phyloP scores from a whole-genome alignment of 257 asterid genomes.

The Fraxinus quadrangulata region DNA sequence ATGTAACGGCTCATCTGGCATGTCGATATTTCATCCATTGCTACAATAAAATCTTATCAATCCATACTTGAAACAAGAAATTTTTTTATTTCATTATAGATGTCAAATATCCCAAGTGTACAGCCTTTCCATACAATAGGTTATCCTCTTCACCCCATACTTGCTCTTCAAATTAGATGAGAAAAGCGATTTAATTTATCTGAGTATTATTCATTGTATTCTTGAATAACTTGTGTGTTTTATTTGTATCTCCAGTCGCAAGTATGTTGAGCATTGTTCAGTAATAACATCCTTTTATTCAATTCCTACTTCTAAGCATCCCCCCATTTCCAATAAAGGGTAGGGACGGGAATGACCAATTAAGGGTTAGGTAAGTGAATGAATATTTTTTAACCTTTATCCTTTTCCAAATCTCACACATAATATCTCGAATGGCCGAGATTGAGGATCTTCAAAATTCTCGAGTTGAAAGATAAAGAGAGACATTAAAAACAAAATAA shows the following conservation, averaged over 20 bases:
- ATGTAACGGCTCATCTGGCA: no score
- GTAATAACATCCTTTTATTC: constrained; percentile 89
- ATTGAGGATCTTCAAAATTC: no score
- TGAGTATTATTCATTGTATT: background rate
- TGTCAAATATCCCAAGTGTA: constrained; percentile 92
- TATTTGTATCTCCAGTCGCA: constrained; percentile 54
- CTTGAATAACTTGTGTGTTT: constrained; percentile 16
- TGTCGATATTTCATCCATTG: no score
- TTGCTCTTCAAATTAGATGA: constrained; percentile 91
- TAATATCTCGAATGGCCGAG: no score
- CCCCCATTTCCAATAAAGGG: constrained; percentile 70
- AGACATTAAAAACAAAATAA: no score
- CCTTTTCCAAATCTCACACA: no score
- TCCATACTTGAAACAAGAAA: no score
- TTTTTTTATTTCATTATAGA: constrained; percentile 43
- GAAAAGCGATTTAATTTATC: constrained; percentile 17
- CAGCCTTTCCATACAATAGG: constrained; percentile 99
- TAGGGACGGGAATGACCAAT: constrained; percentile 66
- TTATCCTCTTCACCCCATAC: constrained; percentile 88
- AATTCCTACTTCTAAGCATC: constrained; percentile 80
- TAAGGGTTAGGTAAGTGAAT: constrained; percentile 76
- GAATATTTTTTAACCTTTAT: no score
- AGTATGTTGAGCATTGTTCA: constrained; percentile 91
- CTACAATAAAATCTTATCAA: no score
- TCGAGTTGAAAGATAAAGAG: no score